Percentiles rank a stretch among this genome's conserved stretches.
These are phyloP conservation scores for Colletotrichum sp. DNA, from an alignment of 2,329 filamentous ascomycete genomes.

Conservation along the genomic window DNA sequence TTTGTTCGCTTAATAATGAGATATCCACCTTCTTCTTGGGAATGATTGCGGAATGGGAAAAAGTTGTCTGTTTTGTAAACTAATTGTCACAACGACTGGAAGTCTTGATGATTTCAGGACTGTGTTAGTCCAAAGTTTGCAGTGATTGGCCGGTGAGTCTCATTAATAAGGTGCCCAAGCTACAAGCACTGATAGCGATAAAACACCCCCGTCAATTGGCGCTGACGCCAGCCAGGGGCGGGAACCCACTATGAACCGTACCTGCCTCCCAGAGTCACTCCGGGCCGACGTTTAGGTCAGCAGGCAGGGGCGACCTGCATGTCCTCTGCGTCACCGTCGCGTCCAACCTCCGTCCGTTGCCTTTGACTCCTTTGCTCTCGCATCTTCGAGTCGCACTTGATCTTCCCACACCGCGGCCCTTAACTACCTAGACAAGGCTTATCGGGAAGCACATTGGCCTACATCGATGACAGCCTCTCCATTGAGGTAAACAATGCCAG, in stretches of 20 bases:
- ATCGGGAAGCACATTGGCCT: not conserved
- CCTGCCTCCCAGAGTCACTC: not conserved
- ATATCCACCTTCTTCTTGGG: not conserved
- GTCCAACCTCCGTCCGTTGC: not conserved
- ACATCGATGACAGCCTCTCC: not conserved
- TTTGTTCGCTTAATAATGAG: constrained; percentile 68
- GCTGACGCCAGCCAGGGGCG: not conserved
- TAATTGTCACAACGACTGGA: not conserved
- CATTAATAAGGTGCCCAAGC: not conserved
- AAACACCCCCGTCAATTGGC: not conserved
- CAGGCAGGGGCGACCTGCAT: not conserved
- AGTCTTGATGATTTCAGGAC: not conserved
- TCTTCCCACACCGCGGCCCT: not conserved
- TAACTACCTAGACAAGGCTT: not conserved
- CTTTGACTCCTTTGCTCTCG: not conserved
- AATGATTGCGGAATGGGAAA: not conserved
- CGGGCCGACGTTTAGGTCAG: constrained; percentile 8
- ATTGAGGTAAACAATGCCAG: constrained; percentile 24
- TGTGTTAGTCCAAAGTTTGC: not conserved
- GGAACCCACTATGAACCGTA: not conserved
- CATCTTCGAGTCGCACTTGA: not conserved
- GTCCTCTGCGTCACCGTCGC: constrained; percentile 10
- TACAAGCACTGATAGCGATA: not conserved
- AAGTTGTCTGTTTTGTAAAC: not conserved
- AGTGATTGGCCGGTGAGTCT: not conserved